These are phyloP conservation scores for Hordeum pubiflorum DNA, from an alignment of 202 grass and related monocot species.

Conservation along the genomic window DNA sequence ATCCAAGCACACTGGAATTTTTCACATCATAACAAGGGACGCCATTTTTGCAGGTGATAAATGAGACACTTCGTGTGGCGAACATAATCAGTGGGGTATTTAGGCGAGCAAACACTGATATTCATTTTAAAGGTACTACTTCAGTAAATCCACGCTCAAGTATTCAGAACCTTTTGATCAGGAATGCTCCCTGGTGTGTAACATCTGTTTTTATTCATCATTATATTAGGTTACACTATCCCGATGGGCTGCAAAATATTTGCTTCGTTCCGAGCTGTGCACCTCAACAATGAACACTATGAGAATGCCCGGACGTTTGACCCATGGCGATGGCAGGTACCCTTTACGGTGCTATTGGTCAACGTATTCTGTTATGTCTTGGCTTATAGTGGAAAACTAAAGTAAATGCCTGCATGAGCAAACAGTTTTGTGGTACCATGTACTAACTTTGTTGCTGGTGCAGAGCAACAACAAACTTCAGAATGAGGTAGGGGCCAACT, in stretches of 20 bases:
- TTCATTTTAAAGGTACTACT: constrained; percentile 83
- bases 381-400: neutral
- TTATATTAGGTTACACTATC: constrained; percentile 57
- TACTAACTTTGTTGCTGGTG: neutral
- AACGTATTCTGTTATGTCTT: neutral
- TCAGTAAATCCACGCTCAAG: neutral
- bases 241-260: constrained; percentile 96
- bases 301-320: constrained; percentile 77
- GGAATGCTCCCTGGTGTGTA: neutral
- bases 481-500: constrained; percentile 38
- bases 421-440: neutral
- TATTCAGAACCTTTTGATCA: neutral
- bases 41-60: constrained; percentile 63
- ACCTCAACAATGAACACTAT: constrained; percentile 66
- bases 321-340: constrained; percentile 92
- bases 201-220: neutral
- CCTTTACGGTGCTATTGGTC: neutral
- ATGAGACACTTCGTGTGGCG: constrained; percentile 79
- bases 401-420: neutral
- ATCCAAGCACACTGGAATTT: neutral
- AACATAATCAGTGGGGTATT: constrained; percentile 95
- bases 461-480: constrained; percentile 61
- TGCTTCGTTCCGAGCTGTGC: constrained; percentile 87
- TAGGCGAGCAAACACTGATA: constrained; percentile 71
- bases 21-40: neutral